These are phyloP conservation scores for Fonsecaea pedrosoi DNA, from an alignment of 2,329 filamentous ascomycete species.

Conservation along the genomic window DNA sequence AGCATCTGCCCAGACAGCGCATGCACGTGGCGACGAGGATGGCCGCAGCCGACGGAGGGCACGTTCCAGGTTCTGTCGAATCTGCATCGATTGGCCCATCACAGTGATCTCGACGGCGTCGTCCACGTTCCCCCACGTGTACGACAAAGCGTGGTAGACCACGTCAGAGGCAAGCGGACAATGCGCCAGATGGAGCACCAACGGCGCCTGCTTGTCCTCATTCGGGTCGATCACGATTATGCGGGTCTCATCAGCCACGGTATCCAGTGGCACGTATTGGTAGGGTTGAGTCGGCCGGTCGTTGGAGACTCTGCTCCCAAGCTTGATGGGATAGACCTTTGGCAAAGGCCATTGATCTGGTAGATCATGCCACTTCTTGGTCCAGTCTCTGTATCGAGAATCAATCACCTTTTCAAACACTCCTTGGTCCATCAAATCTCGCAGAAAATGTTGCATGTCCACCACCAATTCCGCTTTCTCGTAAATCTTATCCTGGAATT, in stretches of 20 bases:
- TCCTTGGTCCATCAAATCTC: neutral
- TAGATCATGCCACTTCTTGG: constrained; percentile 8
- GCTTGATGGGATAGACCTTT: constrained; percentile 14
- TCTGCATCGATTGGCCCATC: constrained; percentile 9
- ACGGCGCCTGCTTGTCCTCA: neutral
- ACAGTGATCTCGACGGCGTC: constrained; percentile 3
- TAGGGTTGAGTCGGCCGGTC: constrained; percentile 5
- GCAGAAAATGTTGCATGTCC: constrained; percentile 11
- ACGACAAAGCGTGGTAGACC: constrained; percentile 11
- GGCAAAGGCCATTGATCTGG: constrained; percentile 9
- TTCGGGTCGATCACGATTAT: constrained; percentile 10
- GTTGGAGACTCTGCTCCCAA: constrained; percentile 4
- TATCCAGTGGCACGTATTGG: constrained; percentile 17
- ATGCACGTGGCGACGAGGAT: neutral
- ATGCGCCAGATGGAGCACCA: constrained; percentile 11
- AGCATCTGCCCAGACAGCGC: constrained; percentile 32
- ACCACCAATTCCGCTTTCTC: constrained; percentile 6
- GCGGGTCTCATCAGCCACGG: constrained; percentile 12
- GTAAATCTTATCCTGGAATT: constrained; percentile 14
- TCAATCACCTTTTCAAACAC: constrained; percentile 16
- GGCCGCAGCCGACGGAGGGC: constrained; percentile 6
- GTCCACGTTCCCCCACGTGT: constrained; percentile 7
- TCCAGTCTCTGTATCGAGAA: constrained; percentile 12
- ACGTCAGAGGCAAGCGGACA: constrained; percentile 15
- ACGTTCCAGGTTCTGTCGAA: constrained; percentile 11